These are phyloP conservation scores for Cladochytrium replicatum DNA, from an alignment of 192 early-diverging fungal genomes.

Conservation along the genomic window DNA sequence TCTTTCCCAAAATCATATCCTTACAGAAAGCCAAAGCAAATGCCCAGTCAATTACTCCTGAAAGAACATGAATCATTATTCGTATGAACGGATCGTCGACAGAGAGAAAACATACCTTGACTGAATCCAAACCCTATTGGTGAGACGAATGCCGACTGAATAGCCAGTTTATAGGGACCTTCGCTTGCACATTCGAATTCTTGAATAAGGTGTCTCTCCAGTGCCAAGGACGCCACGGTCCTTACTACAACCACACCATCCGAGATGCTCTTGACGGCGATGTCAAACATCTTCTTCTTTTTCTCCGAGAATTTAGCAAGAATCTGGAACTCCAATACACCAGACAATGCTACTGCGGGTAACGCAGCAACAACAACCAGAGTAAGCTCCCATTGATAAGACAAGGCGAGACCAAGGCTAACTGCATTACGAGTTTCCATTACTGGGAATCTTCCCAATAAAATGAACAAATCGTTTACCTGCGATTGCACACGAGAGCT, in stretches of 20 bases:
- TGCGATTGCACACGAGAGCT: slow-evolving; percentile 30
- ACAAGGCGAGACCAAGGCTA: slow-evolving; percentile 35
- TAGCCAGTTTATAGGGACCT: slow-evolving; percentile 57
- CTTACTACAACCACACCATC: slow-evolving; percentile 79
- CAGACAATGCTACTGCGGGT: slow-evolving; percentile 28
- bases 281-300: slow-evolving; percentile 64
- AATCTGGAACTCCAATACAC: slow-evolving; percentile 5
- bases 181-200: slow-evolving; percentile 53
- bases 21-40: slow-evolving; percentile 82
- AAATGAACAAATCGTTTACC: no score
- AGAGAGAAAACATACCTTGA: slow-evolving; percentile 61
- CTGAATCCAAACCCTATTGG: slow-evolving; percentile 66
- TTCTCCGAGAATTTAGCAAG: slow-evolving; percentile 38
- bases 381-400: slow-evolving; percentile 73
- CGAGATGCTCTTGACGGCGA: slow-evolving; percentile 70
- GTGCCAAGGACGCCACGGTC: slow-evolving; percentile 70
- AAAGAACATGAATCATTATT: no score
- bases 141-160: slow-evolving; percentile 51
- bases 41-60: no score
- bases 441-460: no score
- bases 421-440: no score
- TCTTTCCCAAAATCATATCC: no score
- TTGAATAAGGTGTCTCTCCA: slow-evolving; percentile 60
- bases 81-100: no score
- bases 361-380: slow-evolving; percentile 45